Percentiles rank a stretch among this genome's conserved stretches.
These are phyloP conservation scores for Taxawa tesnikishii DNA, from an alignment of 2,329 filamentous ascomycete genomes.

Conservation along the genomic window DNA sequence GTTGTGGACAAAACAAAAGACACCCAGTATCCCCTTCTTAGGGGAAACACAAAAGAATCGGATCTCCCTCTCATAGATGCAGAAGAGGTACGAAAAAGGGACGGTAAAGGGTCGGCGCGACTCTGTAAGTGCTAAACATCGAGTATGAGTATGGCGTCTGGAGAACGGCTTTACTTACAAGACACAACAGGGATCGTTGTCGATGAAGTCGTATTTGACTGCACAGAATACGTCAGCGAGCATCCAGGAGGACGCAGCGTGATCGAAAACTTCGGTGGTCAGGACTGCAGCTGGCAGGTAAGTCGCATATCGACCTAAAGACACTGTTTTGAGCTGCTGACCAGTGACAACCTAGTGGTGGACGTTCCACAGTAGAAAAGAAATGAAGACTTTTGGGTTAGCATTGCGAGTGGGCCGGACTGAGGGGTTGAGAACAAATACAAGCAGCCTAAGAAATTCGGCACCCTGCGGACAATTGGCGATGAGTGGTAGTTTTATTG, in stretches of 20 bases:
- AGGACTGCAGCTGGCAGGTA: conserved; percentile 23
- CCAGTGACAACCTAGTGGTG: conserved; percentile 5
- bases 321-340: neutral
- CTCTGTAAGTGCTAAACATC: neutral
- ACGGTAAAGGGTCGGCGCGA: neutral
- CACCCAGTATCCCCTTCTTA: neutral
- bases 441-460: conserved; percentile 8
- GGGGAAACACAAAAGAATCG: conserved; percentile 1
- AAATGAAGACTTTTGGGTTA: conserved; percentile 10
- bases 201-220: conserved; percentile 19
- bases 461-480: conserved; percentile 7
- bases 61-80: conserved; percentile 12
- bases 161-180: conserved; percentile 2
- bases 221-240: conserved; percentile 14
- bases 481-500: conserved; percentile 1
- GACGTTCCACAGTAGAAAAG: conserved; percentile 16
- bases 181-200: conserved; percentile 17
- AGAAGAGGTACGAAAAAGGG: conserved; percentile 2
- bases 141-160: no score
- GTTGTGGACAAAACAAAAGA: neutral
- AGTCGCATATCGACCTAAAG: neutral
- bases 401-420: conserved; percentile 13
- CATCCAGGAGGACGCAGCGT: conserved; percentile 20
- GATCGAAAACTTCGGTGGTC: conserved; percentile 17
- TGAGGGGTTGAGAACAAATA: conserved; percentile 13